Base-by-base conservation (phyloP, 1,284 basidiomycete genomes). In the Stereum hirsutum region DNA sequence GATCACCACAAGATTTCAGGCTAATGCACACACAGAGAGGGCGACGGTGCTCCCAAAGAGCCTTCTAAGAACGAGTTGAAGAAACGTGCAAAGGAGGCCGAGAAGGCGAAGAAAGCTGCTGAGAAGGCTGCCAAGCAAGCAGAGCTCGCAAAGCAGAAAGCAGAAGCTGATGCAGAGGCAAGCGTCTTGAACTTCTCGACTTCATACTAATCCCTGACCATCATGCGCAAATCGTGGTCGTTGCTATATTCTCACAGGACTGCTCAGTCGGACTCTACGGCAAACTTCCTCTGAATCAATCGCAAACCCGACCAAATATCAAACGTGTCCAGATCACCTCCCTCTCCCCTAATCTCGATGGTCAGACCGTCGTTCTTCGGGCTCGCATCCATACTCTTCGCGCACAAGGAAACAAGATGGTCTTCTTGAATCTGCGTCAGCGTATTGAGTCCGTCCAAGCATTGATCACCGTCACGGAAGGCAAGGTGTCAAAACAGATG, bases 401-500 rank as follows among this genome's bases (percentile, higher is more conserved):
- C 52, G 86, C 89, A 2, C 89, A 94, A 62, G 89, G 89, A 61
- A 78, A 71, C 67, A 99, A 95, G 70, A 92, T 98, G 77, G 89
- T 89, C 42, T 99, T 99, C 67, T 68, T 99, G 46, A 84, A 83
- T 56, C 74, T 99, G 48, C 87, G 96, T 46, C 93, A 99, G 62
- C 80, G 89, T 54, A 83, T 77, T 30, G 76, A 89, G 58, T 89
- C 94, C 2, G 82, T 99, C 4, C 96, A 99, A 63, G 92, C 89
- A 32, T 70, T 98, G 14, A 69, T 97, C 39, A 70, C 75, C 32
- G 79, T 88, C 37, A 71, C 87, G 28, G 79, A 83, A 19, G 86
- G 83, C 46, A 85, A 84, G 56, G 76, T 99, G 14, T 97, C 92
- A 51, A 96, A 94, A 64, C 93, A 96, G 63, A 99, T 99, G 96